phyloP scores from a whole-genome alignment of 2,329 filamentous ascomycete species.

The Alternaria ethzedia region DNA sequence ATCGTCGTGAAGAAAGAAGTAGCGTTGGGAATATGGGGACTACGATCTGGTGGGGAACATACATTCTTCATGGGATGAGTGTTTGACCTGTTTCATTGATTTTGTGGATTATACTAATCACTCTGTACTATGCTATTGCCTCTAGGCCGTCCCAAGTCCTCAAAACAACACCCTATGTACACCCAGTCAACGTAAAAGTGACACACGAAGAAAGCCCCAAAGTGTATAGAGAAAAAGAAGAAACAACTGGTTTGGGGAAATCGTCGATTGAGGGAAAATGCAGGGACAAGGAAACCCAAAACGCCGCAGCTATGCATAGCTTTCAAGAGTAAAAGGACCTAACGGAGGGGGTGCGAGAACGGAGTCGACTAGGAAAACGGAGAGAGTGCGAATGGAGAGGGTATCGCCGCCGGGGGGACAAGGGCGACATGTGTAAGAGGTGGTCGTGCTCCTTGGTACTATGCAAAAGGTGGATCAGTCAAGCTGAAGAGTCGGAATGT shows the following conservation, averaged over 20 bases:
- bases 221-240: neutral
- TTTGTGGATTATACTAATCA: neutral
- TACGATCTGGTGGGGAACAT: no score
- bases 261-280: neutral
- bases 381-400: slow-evolving; percentile 5
- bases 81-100: slow-evolving; percentile 2
- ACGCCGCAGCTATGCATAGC: slow-evolving; percentile 11
- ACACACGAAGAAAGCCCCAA: neutral
- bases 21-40: no score
- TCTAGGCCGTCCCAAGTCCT: neutral
- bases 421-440: slow-evolving; percentile 8
- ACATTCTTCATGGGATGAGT: neutral
- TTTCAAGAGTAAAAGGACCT: slow-evolving; percentile 12
- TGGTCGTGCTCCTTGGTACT: slow-evolving; percentile 1
- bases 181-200: neutral
- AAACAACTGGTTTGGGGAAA: neutral
- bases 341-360: slow-evolving; percentile 8
- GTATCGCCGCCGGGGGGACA: slow-evolving; percentile 4
- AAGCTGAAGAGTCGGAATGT: slow-evolving; percentile 3
- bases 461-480: neutral
- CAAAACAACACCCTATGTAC: neutral
- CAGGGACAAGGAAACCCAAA: neutral
- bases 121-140: neutral
- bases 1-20: no score
- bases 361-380: slow-evolving; percentile 14